phyloP scores from a whole-genome alignment of 202 grass and related monocot genomes.

The Dendrocalamus latiflorus region DNA sequence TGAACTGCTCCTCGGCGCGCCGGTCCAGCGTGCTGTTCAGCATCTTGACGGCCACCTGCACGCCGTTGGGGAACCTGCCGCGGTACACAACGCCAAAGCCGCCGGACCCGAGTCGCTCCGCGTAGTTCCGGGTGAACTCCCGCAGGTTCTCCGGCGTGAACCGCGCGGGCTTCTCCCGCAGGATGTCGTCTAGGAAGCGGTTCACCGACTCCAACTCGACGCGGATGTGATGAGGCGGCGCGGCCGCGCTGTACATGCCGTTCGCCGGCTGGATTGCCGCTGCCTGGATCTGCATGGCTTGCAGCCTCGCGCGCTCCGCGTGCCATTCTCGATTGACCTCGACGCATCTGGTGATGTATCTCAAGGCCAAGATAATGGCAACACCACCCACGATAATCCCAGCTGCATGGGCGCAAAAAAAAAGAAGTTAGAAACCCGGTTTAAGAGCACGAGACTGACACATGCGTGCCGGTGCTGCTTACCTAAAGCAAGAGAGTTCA shows the following conservation, averaged over 20 bases:
- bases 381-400: slow-evolving; percentile 10
- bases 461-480: not conserved
- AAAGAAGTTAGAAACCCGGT: not conserved
- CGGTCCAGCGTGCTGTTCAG: slow-evolving; percentile 40
- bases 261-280: not conserved
- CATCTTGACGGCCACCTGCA: slow-evolving; percentile 54
- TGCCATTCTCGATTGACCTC: not conserved
- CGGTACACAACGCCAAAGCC: slow-evolving; percentile 67
- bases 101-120: slow-evolving; percentile 42
- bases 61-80: slow-evolving; percentile 48
- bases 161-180: slow-evolving; percentile 55
- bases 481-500: slow-evolving; percentile 29
- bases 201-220: slow-evolving; percentile 34
- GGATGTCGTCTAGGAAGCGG: slow-evolving; percentile 44
- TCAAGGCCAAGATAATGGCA: not conserved
- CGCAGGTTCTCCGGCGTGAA: slow-evolving; percentile 44
- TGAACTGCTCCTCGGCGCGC: slow-evolving; percentile 71
- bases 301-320: slow-evolving; percentile 18
- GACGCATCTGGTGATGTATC: not conserved
- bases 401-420: not conserved
- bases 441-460: not conserved
- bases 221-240: not conserved
- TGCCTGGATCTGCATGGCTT: not conserved
- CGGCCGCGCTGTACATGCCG: not conserved
- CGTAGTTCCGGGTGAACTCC: slow-evolving; percentile 50